Evolutionary conservation across 495 filamentous ascomycete species (phyloP).

Genomic region (Barbatosphaeria neglecta): DNA sequence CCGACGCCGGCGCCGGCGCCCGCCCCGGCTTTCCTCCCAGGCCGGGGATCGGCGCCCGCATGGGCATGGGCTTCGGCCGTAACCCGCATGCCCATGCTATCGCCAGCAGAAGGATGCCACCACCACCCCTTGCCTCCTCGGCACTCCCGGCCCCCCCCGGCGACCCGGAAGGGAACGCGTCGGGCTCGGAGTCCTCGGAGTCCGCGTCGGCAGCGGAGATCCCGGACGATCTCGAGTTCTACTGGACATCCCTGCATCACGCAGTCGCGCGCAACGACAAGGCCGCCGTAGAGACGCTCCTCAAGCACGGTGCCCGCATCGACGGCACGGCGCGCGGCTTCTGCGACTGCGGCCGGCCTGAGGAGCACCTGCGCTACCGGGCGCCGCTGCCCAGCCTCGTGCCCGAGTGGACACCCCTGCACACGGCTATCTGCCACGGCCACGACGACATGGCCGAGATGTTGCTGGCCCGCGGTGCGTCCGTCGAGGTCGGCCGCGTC

Average conservation of each 20-base stretch:
- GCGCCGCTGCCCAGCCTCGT: neutral
- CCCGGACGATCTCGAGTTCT: neutral
- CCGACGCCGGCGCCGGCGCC: neutral
- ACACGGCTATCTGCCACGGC: slow-evolving; percentile 12
- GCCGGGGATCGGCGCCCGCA: too few species aligned
- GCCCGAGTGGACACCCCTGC: slow-evolving; percentile 10
- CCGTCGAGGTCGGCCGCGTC: neutral
- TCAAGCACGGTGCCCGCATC: slow-evolving; percentile 7
- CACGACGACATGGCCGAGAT: slow-evolving; percentile 8
- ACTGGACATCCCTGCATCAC: slow-evolving; percentile 10
- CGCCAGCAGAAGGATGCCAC: too few species aligned
- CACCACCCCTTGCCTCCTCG: too few species aligned
- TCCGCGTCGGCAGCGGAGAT: neutral
- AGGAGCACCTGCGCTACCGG: neutral
- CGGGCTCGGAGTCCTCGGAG: neutral
- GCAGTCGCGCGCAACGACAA: slow-evolving; percentile 7
- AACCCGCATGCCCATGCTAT: too few species aligned
- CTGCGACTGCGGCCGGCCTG: slow-evolving; percentile 3
- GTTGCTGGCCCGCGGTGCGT: slow-evolving; percentile 9
- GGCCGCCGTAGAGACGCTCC: slow-evolving; percentile 5
- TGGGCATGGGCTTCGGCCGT: too few species aligned
- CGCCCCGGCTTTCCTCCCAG: neutral
- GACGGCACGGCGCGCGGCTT: slow-evolving; percentile 3
- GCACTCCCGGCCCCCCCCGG: too few species aligned
- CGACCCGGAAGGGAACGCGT: neutral